Base-by-base conservation (phyloP, 1,284 basidiomycete genomes). In the Apiotrichum akiyoshidainum region DNA sequence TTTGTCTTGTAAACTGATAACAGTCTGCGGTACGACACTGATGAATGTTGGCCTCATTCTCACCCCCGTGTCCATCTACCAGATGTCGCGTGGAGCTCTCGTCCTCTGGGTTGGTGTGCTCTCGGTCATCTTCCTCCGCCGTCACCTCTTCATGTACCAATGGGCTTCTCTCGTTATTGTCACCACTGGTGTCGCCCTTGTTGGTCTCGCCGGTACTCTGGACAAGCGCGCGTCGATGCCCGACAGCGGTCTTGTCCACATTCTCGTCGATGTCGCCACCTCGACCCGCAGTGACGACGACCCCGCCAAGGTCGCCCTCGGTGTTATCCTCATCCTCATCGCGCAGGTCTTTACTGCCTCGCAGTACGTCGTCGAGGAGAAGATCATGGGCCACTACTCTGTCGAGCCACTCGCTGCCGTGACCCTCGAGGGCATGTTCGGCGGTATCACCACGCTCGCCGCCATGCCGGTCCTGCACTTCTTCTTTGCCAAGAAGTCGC, bases 11-110 rank as follows among this genome's bases (percentile, higher is more conserved):
- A 31, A 31, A 31, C 13, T 40, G 34, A 22, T 14, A 40, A 12
- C 56, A 75, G 74, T 76, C 59, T 75, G 70, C 58, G 72, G 74
- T 4, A 74, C 72, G 16, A 76, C 92, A 84, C 82, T 94, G 67
- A 97, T 97, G 94, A 96, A 96, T 70, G 83, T 94, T 67, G 94
- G 93, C 58, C 83, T 98, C 54, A 84, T 98, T 50, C 92, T 95
- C 76, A 95, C 92, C 1, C 94, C 94, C 26, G 95, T 98, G 46
- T 96, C 92, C 53, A 92, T 99, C 69, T 98, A 91, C 82, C 95
- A 95, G 80, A 98, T 98, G 95, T 92, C 90, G 44, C 86, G 96
- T 64, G 96, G 96, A 45, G 91, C 94, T 14, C 86, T 99, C 57
- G 95, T 99, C 54, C 85, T 99, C 54, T 99, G 96, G 81, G 96